Percentiles rank a stretch among this genome's conserved stretches.
Evolutionary conservation across 163 green algal genomes (phyloP).

Genomic region (Coccomyxa subellipsoidea): DNA sequence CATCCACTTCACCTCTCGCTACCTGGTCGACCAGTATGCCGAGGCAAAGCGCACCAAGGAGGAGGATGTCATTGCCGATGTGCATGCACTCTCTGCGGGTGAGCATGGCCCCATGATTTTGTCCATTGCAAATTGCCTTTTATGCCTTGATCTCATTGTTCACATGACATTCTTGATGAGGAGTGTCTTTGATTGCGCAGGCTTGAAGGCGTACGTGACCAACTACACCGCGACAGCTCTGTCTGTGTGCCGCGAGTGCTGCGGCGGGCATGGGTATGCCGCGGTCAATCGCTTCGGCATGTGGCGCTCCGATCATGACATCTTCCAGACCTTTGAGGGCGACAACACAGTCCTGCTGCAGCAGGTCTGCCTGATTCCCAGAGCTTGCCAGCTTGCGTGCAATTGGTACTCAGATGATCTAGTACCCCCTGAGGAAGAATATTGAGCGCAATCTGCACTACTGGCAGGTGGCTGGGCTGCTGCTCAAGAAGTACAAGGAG

Average conservation of each 20-base stretch:
- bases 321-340: slow-evolving; percentile 87
- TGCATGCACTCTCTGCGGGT: slow-evolving; percentile 65
- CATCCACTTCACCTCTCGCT: slow-evolving; percentile 60
- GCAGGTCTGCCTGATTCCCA: slow-evolving; percentile 35
- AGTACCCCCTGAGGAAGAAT: too few relatives aligned
- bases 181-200: slow-evolving; percentile 14
- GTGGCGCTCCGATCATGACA: slow-evolving; percentile 81
- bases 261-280: slow-evolving; percentile 80
- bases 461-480: slow-evolving; percentile 69
- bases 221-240: slow-evolving; percentile 64
- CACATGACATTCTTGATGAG: too few relatives aligned
- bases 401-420: too few relatives aligned
- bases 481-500: slow-evolving; percentile 87
- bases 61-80: slow-evolving; percentile 74
- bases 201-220: slow-evolving; percentile 76
- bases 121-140: neutral
- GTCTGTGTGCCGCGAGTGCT: slow-evolving; percentile 66
- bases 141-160: too few relatives aligned
- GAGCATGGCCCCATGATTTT: neutral
- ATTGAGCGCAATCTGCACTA: too few relatives aligned
- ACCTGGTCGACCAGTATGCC: slow-evolving; percentile 68
- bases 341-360: slow-evolving; percentile 81
- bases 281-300: slow-evolving; percentile 80
- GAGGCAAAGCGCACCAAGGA: slow-evolving; percentile 78
- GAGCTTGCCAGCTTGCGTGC: neutral